Evolutionary conservation across 371 early-diverging fungal genomes (phyloP).

Genomic region (Apophysomyces elegans): DNA sequence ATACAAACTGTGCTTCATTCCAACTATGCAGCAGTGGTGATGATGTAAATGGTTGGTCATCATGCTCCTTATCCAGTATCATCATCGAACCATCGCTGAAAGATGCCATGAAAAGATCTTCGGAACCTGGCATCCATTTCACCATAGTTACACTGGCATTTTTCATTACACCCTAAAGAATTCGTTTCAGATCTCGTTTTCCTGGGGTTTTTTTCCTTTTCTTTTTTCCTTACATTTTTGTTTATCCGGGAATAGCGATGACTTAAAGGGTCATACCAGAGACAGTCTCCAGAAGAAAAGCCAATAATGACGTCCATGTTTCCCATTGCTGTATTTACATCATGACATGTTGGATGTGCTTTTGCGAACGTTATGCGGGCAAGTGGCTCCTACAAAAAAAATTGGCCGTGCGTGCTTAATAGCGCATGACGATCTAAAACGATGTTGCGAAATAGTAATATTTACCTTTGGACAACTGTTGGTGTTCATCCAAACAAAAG

Average conservation of each 20-base stretch:
- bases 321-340: conserved; percentile 78
- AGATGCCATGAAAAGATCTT: conserved; percentile 81
- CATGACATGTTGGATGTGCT: conserved; percentile 86
- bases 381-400: conserved; percentile 65
- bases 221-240: conserved; percentile 35
- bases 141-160: conserved; percentile 72
- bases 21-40: conserved; percentile 22
- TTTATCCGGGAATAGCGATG: conserved; percentile 64
- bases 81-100: conserved; percentile 78
- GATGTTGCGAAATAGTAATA: neutral
- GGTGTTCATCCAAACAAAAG: conserved; percentile 77
- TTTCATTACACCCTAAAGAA: conserved; percentile 66
- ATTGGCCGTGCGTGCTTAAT: neutral
- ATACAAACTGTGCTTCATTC: conserved; percentile 1
- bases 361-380: conserved; percentile 80
- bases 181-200: neutral
- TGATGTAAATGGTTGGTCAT: conserved; percentile 68
- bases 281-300: conserved; percentile 81
- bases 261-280: conserved; percentile 80
- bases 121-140: conserved; percentile 92
- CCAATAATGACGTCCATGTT: conserved; percentile 80
- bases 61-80: conserved; percentile 81
- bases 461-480: conserved; percentile 59
- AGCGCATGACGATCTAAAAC: no score
- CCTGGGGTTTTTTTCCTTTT: neutral